These are phyloP conservation scores for Serendipita sp. DNA, from an alignment of 1,284 basidiomycete genomes.

Conservation along the genomic window DNA sequence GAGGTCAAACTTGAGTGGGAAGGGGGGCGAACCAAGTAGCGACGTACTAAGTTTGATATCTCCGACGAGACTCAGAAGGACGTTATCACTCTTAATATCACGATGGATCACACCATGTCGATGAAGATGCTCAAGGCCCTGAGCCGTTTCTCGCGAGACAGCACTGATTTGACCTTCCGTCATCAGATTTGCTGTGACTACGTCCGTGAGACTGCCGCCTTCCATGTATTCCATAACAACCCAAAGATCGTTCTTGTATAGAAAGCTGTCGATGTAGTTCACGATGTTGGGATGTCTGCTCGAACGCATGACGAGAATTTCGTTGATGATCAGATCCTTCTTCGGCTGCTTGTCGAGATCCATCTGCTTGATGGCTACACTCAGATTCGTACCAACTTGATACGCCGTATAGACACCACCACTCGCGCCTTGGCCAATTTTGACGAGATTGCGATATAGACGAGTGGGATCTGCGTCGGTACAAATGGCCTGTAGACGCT, in stretches of 20 bases:
- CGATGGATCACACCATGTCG: constrained; percentile 91
- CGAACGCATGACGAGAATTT: constrained; percentile 97
- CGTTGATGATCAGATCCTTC: constrained; percentile 99
- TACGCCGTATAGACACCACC: constrained; percentile 98
- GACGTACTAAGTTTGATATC: constrained; percentile 93
- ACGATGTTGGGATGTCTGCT: constrained; percentile 96
- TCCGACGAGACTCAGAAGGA: constrained; percentile 79
- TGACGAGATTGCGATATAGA: constrained; percentile 82
- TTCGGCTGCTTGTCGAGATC: constrained; percentile 99
- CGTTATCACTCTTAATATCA: constrained; percentile 98
- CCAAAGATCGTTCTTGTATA: constrained; percentile 97
- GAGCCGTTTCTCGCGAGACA: constrained; percentile 77
- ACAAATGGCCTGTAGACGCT: constrained; percentile 84
- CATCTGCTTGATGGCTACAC: constrained; percentile 99
- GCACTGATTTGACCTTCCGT: constrained; percentile 83
- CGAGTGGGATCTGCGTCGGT: constrained; percentile 94
- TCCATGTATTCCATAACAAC: constrained; percentile 99
- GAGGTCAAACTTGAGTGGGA: neutral
- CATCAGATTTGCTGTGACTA: constrained; percentile 95
- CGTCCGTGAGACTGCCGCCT: constrained; percentile 83
- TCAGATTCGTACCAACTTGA: constrained; percentile 83
- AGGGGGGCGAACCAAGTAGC: neutral
- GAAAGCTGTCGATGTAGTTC: constrained; percentile 97
- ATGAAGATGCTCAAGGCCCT: constrained; percentile 86
- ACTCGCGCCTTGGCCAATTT: constrained; percentile 96